Percentiles rank a stretch among this genome's conserved stretches.
These are phyloP conservation scores for Candida morakotiae DNA, from an alignment of 805 yeast genomes.

Conservation along the genomic window DNA sequence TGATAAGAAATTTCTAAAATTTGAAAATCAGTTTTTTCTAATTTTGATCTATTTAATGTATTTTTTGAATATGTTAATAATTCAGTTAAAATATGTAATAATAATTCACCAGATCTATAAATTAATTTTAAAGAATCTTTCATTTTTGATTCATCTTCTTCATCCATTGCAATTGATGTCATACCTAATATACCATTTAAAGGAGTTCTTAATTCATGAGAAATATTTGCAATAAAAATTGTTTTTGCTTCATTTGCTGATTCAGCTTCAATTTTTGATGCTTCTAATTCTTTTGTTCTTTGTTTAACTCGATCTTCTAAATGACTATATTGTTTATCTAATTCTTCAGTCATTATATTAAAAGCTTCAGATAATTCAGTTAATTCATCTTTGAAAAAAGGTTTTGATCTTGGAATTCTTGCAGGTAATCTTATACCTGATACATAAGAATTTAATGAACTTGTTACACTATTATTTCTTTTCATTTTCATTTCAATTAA, in stretches of 20 bases:
- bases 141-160: slow-evolving; percentile 61
- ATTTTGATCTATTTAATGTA: slow-evolving; percentile 74
- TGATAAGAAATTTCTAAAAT: slow-evolving; percentile 80
- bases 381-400: slow-evolving; percentile 73
- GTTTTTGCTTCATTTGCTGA: slow-evolving; percentile 96
- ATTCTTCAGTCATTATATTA: slow-evolving; percentile 84
- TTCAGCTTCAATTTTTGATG: slow-evolving; percentile 85
- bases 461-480: slow-evolving; percentile 24
- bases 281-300: slow-evolving; percentile 84
- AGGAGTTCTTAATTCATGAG: slow-evolving; percentile 82
- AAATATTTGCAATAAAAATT: slow-evolving; percentile 27
- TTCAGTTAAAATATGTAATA: slow-evolving; percentile 86
- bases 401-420: slow-evolving; percentile 31
- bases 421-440: slow-evolving; percentile 38
- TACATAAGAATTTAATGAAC: slow-evolving; percentile 34
- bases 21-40: slow-evolving; percentile 79
- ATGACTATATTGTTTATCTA: slow-evolving; percentile 76
- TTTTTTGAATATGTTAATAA: slow-evolving; percentile 88
- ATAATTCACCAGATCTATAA: slow-evolving; percentile 84
- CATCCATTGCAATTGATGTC: slow-evolving; percentile 92
- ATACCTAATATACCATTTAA: slow-evolving; percentile 93
- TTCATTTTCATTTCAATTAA: background rate
- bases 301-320: slow-evolving; percentile 84
- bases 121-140: slow-evolving; percentile 76
- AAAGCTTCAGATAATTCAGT: slow-evolving; percentile 86